Percentiles rank a stretch among this genome's conserved stretches.
These are phyloP conservation scores for Aspergillus piperis DNA, from an alignment of 2,329 filamentous ascomycete genomes.

Conservation along the genomic window DNA sequence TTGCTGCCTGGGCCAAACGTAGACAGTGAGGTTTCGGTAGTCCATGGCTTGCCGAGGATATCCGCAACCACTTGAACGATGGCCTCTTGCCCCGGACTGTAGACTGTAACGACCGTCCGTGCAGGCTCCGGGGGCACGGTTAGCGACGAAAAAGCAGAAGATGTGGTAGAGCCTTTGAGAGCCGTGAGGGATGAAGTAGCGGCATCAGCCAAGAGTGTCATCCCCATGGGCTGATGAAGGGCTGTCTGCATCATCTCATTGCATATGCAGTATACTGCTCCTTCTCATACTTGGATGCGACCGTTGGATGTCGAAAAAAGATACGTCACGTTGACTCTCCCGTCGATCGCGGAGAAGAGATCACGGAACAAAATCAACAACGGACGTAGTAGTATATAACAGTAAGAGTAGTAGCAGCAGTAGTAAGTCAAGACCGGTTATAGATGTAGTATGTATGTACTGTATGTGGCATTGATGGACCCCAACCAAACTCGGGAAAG, in stretches of 20 bases:
- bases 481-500: slow-evolving; percentile 12
- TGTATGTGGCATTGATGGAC: slow-evolving; percentile 17
- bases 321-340: not conserved
- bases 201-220: slow-evolving; percentile 31
- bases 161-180: slow-evolving; percentile 20
- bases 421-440: no score
- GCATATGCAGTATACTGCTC: slow-evolving; percentile 22
- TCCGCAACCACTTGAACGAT: slow-evolving; percentile 77
- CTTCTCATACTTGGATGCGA: slow-evolving; percentile 30
- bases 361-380: slow-evolving; percentile 5
- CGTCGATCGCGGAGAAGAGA: not conserved
- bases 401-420: no score
- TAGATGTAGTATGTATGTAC: no score
- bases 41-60: slow-evolving; percentile 73
- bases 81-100: slow-evolving; percentile 69
- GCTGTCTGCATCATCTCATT: slow-evolving; percentile 40
- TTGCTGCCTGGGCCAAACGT: slow-evolving; percentile 57
- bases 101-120: slow-evolving; percentile 62
- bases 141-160: slow-evolving; percentile 15
- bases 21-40: slow-evolving; percentile 59
- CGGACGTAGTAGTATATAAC: not conserved
- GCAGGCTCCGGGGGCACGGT: slow-evolving; percentile 19
- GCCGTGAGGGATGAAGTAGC: slow-evolving; percentile 25
- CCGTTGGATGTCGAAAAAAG: not conserved
- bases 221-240: slow-evolving; percentile 35